phyloP scores from a whole-genome alignment of 2,329 filamentous ascomycete genomes.

The Fusarium phyllophilum region DNA sequence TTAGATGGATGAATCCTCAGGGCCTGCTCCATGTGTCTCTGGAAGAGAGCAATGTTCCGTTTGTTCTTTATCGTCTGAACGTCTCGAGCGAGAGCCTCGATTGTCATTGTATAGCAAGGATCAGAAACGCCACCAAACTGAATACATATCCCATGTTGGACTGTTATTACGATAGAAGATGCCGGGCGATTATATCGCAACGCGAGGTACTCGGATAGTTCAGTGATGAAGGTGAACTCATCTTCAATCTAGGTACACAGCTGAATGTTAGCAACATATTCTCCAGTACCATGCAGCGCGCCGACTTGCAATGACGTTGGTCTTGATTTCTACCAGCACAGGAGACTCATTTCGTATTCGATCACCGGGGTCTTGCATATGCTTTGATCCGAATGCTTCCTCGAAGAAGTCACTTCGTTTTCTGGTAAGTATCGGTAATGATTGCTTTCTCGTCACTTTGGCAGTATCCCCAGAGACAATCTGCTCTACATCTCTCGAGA shows the following conservation, averaged over 20 bases:
- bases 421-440: conserved; percentile 32
- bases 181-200: conserved; percentile 79
- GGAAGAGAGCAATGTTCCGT: conserved; percentile 80
- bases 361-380: conserved; percentile 50
- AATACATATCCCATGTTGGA: conserved; percentile 81
- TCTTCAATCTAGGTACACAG: conserved; percentile 70
- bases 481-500: conserved; percentile 28
- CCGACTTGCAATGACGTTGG: conserved; percentile 46
- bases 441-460: conserved; percentile 28
- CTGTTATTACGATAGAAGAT: conserved; percentile 76
- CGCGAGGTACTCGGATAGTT: conserved; percentile 78
- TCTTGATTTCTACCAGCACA: conserved; percentile 64
- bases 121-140: conserved; percentile 80
- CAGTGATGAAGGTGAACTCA: conserved; percentile 78
- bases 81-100: conserved; percentile 75
- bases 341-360: conserved; percentile 64
- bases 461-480: conserved; percentile 21
- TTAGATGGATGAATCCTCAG: conserved; percentile 73
- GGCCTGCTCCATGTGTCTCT: conserved; percentile 77
- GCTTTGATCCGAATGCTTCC: conserved; percentile 51
- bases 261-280: background rate
- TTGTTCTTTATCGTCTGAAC: conserved; percentile 81
- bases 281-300: background rate
- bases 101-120: conserved; percentile 80
- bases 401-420: conserved; percentile 55